These are phyloP conservation scores for Aspergillus latus DNA, from an alignment of 2,329 filamentous ascomycete genomes.

Conservation along the genomic window DNA sequence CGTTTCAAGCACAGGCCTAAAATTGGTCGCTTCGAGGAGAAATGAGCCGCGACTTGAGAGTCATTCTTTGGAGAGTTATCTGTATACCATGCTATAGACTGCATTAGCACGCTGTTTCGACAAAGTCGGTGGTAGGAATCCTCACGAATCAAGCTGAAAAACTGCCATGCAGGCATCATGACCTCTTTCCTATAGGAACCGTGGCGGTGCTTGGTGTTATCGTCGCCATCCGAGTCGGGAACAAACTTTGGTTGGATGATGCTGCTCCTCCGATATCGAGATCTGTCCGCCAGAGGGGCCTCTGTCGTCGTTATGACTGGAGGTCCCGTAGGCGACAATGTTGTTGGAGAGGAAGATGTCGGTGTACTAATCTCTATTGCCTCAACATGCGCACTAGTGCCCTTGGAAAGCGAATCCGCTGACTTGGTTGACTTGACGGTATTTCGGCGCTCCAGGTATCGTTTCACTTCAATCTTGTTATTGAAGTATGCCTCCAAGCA, in stretches of 20 bases:
- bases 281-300: slow-evolving; percentile 23
- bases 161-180: slow-evolving; percentile 95
- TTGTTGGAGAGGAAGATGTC: slow-evolving; percentile 35
- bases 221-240: slow-evolving; percentile 34
- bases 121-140: slow-evolving; percentile 20
- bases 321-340: slow-evolving; percentile 24
- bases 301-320: slow-evolving; percentile 31
- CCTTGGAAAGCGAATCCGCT: slow-evolving; percentile 39
- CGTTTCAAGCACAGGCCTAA: slow-evolving; percentile 91
- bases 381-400: slow-evolving; percentile 43
- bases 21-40: slow-evolving; percentile 76
- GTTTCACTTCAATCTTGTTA: slow-evolving; percentile 81
- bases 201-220: slow-evolving; percentile 32
- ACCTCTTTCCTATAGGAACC: slow-evolving; percentile 70
- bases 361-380: slow-evolving; percentile 43
- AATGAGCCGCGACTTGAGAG: slow-evolving; percentile 82
- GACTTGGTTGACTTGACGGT: slow-evolving; percentile 52
- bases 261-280: slow-evolving; percentile 38
- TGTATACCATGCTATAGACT: slow-evolving; percentile 75
- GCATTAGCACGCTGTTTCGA: slow-evolving; percentile 32
- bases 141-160: slow-evolving; percentile 88
- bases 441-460: slow-evolving; percentile 65
- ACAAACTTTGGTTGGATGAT: slow-evolving; percentile 48
- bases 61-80: slow-evolving; percentile 64
- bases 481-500: slow-evolving; percentile 96